phyloP scores from a whole-genome alignment of 2,329 filamentous ascomycete genomes.

The Calonectria fujianensis region DNA sequence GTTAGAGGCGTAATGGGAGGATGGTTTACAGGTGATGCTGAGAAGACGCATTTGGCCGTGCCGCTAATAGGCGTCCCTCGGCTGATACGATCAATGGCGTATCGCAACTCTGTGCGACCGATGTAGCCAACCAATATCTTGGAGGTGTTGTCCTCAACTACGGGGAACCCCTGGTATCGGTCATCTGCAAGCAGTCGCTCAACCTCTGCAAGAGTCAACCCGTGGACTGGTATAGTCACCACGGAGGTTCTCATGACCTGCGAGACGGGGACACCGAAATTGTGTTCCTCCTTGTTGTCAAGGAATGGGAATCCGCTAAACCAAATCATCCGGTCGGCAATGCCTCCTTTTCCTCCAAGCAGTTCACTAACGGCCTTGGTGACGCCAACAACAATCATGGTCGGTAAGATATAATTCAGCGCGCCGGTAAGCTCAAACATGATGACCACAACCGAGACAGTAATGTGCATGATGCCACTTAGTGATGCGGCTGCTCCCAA shows the following conservation, averaged over 20 bases:
- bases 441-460: slow-evolving; percentile 96
- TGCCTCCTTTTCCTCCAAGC: slow-evolving; percentile 95
- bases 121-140: slow-evolving; percentile 92
- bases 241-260: slow-evolving; percentile 89
- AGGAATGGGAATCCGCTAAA: slow-evolving; percentile 98
- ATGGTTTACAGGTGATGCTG: slow-evolving; percentile 64
- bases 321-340: slow-evolving; percentile 99
- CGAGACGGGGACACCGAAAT: slow-evolving; percentile 95
- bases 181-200: slow-evolving; percentile 86
- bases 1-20: slow-evolving; percentile 60
- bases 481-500: slow-evolving; percentile 93
- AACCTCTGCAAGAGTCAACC: slow-evolving; percentile 84
- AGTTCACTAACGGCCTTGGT: slow-evolving; percentile 94
- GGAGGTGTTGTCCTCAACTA: slow-evolving; percentile 83
- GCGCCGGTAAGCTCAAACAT: slow-evolving; percentile 99
- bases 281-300: slow-evolving; percentile 98
- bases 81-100: slow-evolving; percentile 88
- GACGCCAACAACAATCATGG: slow-evolving; percentile 98
- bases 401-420: slow-evolving; percentile 95
- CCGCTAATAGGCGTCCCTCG: slow-evolving; percentile 80
- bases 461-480: slow-evolving; percentile 98
- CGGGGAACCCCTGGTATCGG: slow-evolving; percentile 93
- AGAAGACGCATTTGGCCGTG: slow-evolving; percentile 84
- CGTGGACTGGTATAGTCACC: slow-evolving; percentile 82
- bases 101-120: slow-evolving; percentile 91